Base-by-base conservation (phyloP, 2,329 filamentous ascomycete species). In the Trichocomaceae sp. region DNA sequence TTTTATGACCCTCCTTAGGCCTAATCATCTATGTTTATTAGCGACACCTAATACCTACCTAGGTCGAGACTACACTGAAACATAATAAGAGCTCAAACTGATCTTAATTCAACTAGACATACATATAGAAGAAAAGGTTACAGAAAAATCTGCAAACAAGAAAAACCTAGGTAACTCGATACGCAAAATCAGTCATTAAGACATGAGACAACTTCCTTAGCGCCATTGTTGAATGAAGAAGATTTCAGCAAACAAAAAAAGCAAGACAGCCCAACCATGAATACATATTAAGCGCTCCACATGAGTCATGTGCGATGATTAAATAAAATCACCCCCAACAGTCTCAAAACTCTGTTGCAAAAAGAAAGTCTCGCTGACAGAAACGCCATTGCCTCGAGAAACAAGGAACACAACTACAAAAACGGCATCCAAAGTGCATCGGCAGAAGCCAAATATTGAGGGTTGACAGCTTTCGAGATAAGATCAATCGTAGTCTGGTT, bases 361-460 rank as follows among this genome's bases (percentile, higher is more conserved):
- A 41, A 20, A 44, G 7, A 31, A 3, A 20, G n/a, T 37, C 31
- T 17, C 37, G 31, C 3, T 37, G 17, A 35, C 13, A 26, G 22
- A 46, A 33, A 50, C 29, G 17, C 46, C 52, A 50, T 50, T 23
- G 31, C 47, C 42, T 35, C 31, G n/a, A 37, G 44, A 54, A 10
- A 13, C 33, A 54, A 47, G n/a, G n/a, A 33, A 33, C 12, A 12
- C 20, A 46, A 44, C 66, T 61, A 97, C 67, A 97, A 76, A 76
- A 95, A 99, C 22, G 90, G 86, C 92, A 97, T 97, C 90, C 93
- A 99, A 63, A 99, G 75, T 56, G 91, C 85, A 77, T 99, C 93
- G 66, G 88, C 91, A 72, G 88, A 83, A 45, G 87, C 86, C 72
- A 99, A 72, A 69, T 93, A 90, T 75, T 88, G 84, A 1, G 93